Percentiles rank a stretch among this genome's conserved stretches.
Conservation (phyloP, 2,329 filamentous ascomycete species). For the Pestalotiopsis sp. region DNA sequence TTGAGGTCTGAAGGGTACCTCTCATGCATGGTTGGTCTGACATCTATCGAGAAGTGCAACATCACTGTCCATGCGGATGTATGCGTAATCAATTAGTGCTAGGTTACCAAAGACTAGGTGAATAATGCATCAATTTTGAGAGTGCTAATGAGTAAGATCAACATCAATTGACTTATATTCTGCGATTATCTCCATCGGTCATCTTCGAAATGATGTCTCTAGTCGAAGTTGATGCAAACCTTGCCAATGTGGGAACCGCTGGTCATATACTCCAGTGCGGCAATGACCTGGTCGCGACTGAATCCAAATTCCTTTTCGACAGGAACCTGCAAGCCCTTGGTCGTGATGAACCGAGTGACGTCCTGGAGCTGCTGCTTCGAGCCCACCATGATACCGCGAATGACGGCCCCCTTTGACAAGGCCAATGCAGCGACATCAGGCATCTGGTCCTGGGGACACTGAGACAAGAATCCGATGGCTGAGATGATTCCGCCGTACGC, state of each 20-base stretch:
- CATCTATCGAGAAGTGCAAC: too few relatives aligned
- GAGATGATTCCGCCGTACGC: constrained; percentile 47
- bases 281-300: neutral
- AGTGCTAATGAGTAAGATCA: too few relatives aligned
- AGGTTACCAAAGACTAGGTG: too few relatives aligned
- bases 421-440: neutral
- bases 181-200: neutral
- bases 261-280: neutral
- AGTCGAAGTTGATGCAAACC: neutral
- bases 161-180: too few relatives aligned
- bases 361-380: neutral
- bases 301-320: neutral
- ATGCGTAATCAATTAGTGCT: too few relatives aligned
- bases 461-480: constrained; percentile 42
- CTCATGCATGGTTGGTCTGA: too few relatives aligned
- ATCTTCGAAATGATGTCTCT: neutral
- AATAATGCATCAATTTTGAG: too few relatives aligned
- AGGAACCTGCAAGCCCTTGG: neutral
- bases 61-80: too few relatives aligned
- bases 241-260: neutral
- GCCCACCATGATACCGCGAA: constrained; percentile 1
- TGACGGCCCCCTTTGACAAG: neutral
- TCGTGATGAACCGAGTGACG: neutral
- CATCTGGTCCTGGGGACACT: neutral
- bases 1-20: neutral